A percentile compares a stretch with the other conserved stretches of the same genome.
Conservation (phyloP, 306 rosid genomes). For the Lithocarpus polystachyus region DNA sequence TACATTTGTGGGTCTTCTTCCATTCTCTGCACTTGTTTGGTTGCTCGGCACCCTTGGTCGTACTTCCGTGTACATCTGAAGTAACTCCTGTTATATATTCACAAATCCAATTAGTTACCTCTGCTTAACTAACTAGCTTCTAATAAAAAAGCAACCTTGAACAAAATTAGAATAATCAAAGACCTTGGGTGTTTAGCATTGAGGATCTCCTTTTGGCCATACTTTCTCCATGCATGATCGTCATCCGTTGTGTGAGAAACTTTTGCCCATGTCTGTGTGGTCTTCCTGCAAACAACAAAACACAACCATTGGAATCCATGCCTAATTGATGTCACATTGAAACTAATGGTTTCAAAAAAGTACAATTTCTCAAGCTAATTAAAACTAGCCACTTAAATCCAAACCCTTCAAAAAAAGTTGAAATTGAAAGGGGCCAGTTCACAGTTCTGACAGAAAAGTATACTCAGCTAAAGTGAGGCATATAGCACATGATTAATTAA, state of each 20-base stretch:
- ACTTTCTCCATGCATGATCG: constrained; percentile 74
- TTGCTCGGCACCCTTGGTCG: constrained; percentile 66
- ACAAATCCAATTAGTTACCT: neutral
- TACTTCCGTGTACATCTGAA: constrained; percentile 64
- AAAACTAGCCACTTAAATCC: neutral
- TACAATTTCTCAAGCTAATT: neutral
- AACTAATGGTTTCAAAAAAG: neutral
- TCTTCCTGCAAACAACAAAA: constrained; percentile 45
- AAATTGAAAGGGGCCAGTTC: neutral
- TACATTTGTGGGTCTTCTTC: constrained; percentile 44
- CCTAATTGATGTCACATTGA: neutral
- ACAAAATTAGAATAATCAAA: neutral
- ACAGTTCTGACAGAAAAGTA: neutral
- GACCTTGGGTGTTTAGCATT: constrained; percentile 77
- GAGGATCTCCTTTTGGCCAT: constrained; percentile 82
- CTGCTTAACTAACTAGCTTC: neutral
- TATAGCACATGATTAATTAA: neutral
- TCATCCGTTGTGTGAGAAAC: constrained; percentile 41
- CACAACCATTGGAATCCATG: neutral
- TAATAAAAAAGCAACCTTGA: neutral
- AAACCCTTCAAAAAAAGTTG: neutral
- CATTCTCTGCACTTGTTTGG: constrained; percentile 59
- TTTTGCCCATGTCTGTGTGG: constrained; percentile 26
- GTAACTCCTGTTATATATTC: constrained; percentile 56
- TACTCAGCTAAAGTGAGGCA: neutral